Percentiles rank a stretch among this genome's conserved stretches.
phyloP scores from a whole-genome alignment of 2,329 filamentous ascomycete species.

The Rachicladosporium sp. region DNA sequence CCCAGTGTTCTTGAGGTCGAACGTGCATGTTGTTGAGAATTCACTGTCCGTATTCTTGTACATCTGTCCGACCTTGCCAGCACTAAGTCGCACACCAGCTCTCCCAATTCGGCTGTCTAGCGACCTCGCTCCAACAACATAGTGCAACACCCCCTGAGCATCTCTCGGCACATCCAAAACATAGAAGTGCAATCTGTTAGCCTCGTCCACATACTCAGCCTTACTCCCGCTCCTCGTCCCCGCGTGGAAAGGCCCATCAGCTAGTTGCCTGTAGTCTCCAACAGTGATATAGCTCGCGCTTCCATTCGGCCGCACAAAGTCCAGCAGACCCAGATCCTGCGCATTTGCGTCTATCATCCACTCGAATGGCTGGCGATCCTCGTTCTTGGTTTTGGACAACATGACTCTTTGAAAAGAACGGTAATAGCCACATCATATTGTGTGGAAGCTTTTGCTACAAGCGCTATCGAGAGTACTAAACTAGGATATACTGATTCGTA shows the following conservation, averaged over 20 bases:
- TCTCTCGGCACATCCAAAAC: constrained; percentile 34
- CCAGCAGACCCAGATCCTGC: constrained; percentile 38
- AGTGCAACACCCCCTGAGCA: constrained; percentile 32
- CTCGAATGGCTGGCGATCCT: constrained; percentile 36
- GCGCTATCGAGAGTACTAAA: no score
- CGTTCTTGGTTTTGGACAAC: constrained; percentile 42
- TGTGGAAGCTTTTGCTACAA: no score
- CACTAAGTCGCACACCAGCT: constrained; percentile 27
- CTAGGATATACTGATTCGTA: no score
- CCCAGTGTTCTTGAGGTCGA: constrained; percentile 37
- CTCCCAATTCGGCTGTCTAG: constrained; percentile 27
- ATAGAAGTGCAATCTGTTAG: constrained; percentile 41
- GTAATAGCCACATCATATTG: no score
- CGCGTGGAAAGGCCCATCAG: constrained; percentile 43
- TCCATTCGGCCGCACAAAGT: constrained; percentile 40
- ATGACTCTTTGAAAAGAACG: no score
- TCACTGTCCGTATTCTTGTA: not conserved
- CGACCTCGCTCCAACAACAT: constrained; percentile 37
- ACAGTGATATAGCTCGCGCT: constrained; percentile 35
- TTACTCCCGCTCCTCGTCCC: constrained; percentile 40
- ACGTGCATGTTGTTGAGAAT: constrained; percentile 30
- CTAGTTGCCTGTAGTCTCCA: constrained; percentile 42
- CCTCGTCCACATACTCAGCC: constrained; percentile 37
- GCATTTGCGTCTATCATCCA: constrained; percentile 45
- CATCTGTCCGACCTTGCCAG: constrained; percentile 26